Evolutionary conservation across 2,329 filamentous ascomycete genomes (phyloP), one percentile per base, ranked within the genome.

Genomic region (Sporothrix pseudoabietina): DNA sequence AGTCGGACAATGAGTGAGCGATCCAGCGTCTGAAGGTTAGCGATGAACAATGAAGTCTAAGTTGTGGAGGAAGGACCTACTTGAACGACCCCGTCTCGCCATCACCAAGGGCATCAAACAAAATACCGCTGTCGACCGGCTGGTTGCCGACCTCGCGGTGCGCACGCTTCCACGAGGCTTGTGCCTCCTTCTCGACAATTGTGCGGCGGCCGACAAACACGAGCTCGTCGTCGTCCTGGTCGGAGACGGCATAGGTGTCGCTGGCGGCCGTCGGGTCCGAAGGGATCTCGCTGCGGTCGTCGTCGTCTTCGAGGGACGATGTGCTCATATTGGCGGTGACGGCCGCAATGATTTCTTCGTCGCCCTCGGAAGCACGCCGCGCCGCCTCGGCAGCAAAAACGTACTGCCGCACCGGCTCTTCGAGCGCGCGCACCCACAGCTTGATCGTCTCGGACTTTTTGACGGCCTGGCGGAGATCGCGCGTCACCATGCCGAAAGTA

Each of bases 171-270:
- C 85, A 86, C 82, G 59, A 84, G 83, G 74, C 84, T 76, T 80
- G 77, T 30, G 75, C 77, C 75, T 79, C 44, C 65, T 47, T 19
- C 30, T 30, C 32, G n/a, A 49, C 65, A 19, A 30, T 14, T 16
- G 26, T 81, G 84, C 84, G 93, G 81, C 82, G 88, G 80, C 90
- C 91, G 5, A 97, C 90, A 80, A 98, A 98, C 12, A 98, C 94
- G 76, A 98, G 94, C 82, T 97, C 94, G 75, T 97, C 94, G 75
- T 97, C 94, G 32, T 97, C 94, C 75, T 97, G 94, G 41, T 89
- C 87, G 41, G 81, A 82, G 76, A 73, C 73, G 41, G 44, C 55
- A 16, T 59, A 66, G 19, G 47, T 22, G 26, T 71, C 74, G 59
- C 59, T 49, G 44, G 68, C 59, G 52, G 32, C 30, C 55, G 69